A percentile compares a stretch with the other conserved stretches of the same genome.
Conservation (phyloP, 2,329 filamentous ascomycete genomes). For the Xylariales sp. region DNA sequence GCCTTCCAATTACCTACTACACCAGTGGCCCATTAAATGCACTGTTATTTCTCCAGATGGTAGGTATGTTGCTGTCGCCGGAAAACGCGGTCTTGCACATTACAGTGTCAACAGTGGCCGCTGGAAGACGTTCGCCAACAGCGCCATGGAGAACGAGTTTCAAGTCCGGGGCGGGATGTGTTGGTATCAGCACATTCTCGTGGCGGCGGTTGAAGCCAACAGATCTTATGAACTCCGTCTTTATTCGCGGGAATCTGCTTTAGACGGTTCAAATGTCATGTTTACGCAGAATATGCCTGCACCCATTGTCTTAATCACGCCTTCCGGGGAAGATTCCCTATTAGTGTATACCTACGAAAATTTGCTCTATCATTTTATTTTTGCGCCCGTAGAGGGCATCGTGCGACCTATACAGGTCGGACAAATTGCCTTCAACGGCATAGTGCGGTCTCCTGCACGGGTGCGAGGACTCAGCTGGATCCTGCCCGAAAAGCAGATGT, state of each 20-base stretch:
- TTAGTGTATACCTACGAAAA: constrained; percentile 98
- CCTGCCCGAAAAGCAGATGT: constrained; percentile 86
- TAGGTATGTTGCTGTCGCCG: constrained; percentile 95
- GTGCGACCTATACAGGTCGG: constrained; percentile 91
- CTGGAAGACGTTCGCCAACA: constrained; percentile 93
- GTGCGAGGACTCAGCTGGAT: constrained; percentile 97
- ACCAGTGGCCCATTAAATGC: constrained; percentile 93
- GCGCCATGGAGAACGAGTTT: constrained; percentile 87
- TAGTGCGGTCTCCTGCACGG: constrained; percentile 90
- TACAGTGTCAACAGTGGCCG: constrained; percentile 94
- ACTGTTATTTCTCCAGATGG: constrained; percentile 92
- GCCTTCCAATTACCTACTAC: constrained; percentile 83
- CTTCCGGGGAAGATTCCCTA: constrained; percentile 92
- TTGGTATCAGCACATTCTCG: constrained; percentile 96
- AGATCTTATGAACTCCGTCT: constrained; percentile 87
- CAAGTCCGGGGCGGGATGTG: constrained; percentile 96
- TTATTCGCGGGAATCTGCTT: constrained; percentile 85
- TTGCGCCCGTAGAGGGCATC: constrained; percentile 75
- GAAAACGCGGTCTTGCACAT: constrained; percentile 88
- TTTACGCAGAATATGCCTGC: constrained; percentile 82
- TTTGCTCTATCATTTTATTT: constrained; percentile 92
- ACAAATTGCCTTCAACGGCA: constrained; percentile 96
- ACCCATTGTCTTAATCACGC: constrained; percentile 88
- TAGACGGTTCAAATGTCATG: constrained; percentile 79
- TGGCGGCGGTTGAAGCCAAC: constrained; percentile 90